These are phyloP conservation scores for Solanum hybrid DNA, from an alignment of 305 asterid genomes.

Conservation along the genomic window DNA sequence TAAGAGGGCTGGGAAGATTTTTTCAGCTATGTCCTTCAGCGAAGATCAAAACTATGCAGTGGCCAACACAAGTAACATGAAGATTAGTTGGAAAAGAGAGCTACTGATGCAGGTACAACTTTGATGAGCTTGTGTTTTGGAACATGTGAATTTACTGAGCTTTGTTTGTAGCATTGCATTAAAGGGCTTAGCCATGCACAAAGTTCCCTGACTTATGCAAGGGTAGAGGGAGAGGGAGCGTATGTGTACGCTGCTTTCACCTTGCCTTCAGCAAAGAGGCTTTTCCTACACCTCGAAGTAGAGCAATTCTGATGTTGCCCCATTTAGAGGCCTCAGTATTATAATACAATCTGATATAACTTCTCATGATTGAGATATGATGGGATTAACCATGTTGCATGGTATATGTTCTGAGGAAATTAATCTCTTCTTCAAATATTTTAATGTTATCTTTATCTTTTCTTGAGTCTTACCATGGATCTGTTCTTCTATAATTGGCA, in stretches of 20 bases:
- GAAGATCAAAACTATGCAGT: constrained; percentile 21
- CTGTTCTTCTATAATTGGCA: neutral
- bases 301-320: no score
- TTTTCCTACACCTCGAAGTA: no score
- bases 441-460: neutral
- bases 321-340: no score
- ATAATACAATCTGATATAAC: no score
- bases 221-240: no score
- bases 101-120: constrained; percentile 68
- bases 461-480: neutral
- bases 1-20: constrained; percentile 91
- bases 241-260: no score
- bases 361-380: neutral
- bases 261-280: no score
- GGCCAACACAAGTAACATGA: constrained; percentile 27
- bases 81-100: constrained; percentile 53
- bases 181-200: neutral
- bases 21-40: constrained; percentile 76
- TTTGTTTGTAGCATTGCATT: neutral
- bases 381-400: neutral
- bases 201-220: neutral
- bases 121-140: neutral
- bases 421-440: neutral
- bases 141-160: neutral
- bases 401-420: neutral